Evolutionary conservation across 2,329 filamentous ascomycete species (phyloP), one percentile per base, ranked within the genome.

Genomic region (Penicillium expansum): DNA sequence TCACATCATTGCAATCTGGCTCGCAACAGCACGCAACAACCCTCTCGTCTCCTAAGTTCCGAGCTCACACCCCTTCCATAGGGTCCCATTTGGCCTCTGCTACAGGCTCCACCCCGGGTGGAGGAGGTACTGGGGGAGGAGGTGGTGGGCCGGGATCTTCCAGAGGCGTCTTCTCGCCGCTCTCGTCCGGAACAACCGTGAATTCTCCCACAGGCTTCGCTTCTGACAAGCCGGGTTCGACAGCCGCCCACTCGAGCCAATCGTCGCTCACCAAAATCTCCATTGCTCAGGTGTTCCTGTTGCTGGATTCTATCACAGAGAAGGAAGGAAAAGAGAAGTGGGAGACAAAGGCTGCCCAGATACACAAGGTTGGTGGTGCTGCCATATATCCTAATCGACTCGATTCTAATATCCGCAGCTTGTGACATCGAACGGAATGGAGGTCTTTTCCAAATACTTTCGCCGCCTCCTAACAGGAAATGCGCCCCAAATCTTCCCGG

Each of bases 401-500:
- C 44, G 32, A 48, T 11, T 41, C 42, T 55, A 33, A 48, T 48
- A 50, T 50, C 50, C 48, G 8, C 62, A 96, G 90, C 87, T 97
- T 74, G 89, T 97, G 79, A 88, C 96, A 85, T 92, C 93, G 70
- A 88, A 96, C 92, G 92, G 92, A 73, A 99, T 99, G 93, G 95
- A 99, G 83, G 92, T 97, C 73, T 97, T 92, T 75, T 87, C 91
- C 59, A 95, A 92, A 81, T 97, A 94, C 77, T 96, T 99, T 77
- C 88, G 91, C 76, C 91, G 93, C 77, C 83, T 97, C 73, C 86
- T 99, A 71, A 89, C 89, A 76, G 88, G 88, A 78, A 97, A 97
- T 86, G 91, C 92, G 69, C 81, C 88, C 62, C 88, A 94, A 70
- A 94, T 99, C 73, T 97, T 97, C 73, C 88, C 91, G 50, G 86